phyloP scores from a whole-genome alignment of 2,329 filamentous ascomycete species.

The Daldinia sp. region DNA sequence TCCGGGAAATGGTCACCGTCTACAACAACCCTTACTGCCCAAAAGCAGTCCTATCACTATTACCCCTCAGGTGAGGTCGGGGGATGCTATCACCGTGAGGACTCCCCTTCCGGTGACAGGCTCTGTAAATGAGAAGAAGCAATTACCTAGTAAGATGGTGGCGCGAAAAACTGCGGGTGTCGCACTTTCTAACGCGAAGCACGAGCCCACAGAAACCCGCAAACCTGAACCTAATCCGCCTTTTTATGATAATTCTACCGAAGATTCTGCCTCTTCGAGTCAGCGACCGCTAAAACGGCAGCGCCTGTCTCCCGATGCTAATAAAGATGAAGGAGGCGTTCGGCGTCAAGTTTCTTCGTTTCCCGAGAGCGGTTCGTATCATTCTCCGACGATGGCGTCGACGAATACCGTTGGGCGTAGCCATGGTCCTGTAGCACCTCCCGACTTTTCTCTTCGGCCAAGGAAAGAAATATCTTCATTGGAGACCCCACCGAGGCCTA shows the following conservation, averaged over 20 bases:
- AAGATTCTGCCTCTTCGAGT: conserved; percentile 15
- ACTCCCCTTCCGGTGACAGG: conserved; percentile 6
- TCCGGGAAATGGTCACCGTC: neutral
- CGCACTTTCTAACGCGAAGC: conserved; percentile 13
- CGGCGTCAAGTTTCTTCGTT: conserved; percentile 20
- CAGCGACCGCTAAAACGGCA: conserved; percentile 35
- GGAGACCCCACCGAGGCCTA: conserved; percentile 22
- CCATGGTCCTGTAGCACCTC: conserved; percentile 34
- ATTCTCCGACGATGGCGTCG: conserved; percentile 26
- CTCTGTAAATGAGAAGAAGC: conserved; percentile 36
- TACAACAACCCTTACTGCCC: neutral
- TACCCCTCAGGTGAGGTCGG: conserved; percentile 13
- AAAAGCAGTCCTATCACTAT: conserved; percentile 4
- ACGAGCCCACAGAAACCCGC: conserved; percentile 3
- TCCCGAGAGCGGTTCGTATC: conserved; percentile 21
- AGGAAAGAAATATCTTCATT: conserved; percentile 25
- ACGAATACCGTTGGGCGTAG: conserved; percentile 24
- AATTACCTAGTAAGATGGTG: conserved; percentile 36
- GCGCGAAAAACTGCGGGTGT: conserved; percentile 39
- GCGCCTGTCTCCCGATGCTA: conserved; percentile 23
- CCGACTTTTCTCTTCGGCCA: conserved; percentile 42
- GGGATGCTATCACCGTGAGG: conserved; percentile 35
- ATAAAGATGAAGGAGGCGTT: conserved; percentile 20
- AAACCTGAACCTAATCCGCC: conserved; percentile 6
- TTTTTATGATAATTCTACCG: conserved; percentile 14